A percentile compares a stretch with the other conserved stretches of the same genome.
Evolutionary conservation across 352 stramenopile species (phyloP).

Genomic region (Pythium grandisporangium): DNA sequence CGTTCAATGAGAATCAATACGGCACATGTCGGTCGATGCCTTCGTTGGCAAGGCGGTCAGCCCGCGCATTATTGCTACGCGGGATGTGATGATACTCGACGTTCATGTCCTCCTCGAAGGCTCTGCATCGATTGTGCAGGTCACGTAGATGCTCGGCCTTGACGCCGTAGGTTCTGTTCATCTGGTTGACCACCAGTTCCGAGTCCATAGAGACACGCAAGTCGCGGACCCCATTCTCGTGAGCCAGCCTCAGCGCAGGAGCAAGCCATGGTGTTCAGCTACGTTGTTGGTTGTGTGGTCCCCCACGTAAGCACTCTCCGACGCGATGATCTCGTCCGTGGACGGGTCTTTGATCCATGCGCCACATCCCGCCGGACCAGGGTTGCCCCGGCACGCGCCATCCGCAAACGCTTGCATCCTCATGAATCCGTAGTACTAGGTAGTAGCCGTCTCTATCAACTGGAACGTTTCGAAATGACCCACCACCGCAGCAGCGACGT

Average conservation of each 20-base stretch:
- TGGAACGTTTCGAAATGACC: too few relatives aligned
- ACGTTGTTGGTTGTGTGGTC: conserved; percentile 65
- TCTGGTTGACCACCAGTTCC: conserved; percentile 70
- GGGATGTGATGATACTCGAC: conserved; percentile 45
- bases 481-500: too few relatives aligned
- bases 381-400: conserved; percentile 61
- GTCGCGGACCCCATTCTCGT: conserved; percentile 17
- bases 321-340: conserved; percentile 30
- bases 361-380: conserved; percentile 44
- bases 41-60: conserved; percentile 58
- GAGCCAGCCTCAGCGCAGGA: conserved; percentile 50
- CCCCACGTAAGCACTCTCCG: conserved; percentile 34
- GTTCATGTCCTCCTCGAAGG: conserved; percentile 16
- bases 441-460: too few relatives aligned
- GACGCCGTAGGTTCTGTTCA: conserved; percentile 60
- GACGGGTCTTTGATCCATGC: conserved; percentile 36
- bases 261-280: conserved; percentile 55
- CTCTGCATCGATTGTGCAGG: conserved; percentile 30
- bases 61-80: conserved; percentile 35
- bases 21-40: too few relatives aligned
- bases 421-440: too few relatives aligned
- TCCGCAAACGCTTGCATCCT: conserved; percentile 66
- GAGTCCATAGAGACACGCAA: conserved; percentile 71
- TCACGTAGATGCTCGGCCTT: conserved; percentile 41
- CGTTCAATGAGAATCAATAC: too few relatives aligned